phyloP scores from a whole-genome alignment of 768 basidiomycete species.

The Cyathus striatus region DNA sequence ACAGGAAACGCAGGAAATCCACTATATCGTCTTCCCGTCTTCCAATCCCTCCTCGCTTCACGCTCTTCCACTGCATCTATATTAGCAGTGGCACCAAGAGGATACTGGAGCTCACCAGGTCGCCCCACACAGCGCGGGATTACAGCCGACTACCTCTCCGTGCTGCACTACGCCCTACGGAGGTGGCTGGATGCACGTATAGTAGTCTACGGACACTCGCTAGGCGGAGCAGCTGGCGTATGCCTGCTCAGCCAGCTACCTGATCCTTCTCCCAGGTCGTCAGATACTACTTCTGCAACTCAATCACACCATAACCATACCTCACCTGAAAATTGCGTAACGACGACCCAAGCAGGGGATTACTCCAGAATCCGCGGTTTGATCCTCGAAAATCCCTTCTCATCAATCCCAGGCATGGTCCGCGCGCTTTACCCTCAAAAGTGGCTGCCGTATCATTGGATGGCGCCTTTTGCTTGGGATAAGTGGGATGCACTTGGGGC shows the following conservation, averaged over 20 bases:
- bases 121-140: constrained; percentile 33
- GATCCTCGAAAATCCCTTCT: constrained; percentile 46
- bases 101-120: constrained; percentile 42
- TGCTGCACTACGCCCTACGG: constrained; percentile 22
- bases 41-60: constrained; percentile 23
- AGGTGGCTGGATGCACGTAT: constrained; percentile 26
- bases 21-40: constrained; percentile 37
- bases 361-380: constrained; percentile 23
- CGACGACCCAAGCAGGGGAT: background rate
- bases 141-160: constrained; percentile 31
- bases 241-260: constrained; percentile 26
- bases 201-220: constrained; percentile 42
- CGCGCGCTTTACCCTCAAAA: constrained; percentile 38
- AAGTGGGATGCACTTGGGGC: constrained; percentile 38
- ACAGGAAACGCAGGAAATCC: constrained; percentile 52
- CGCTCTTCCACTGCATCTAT: constrained; percentile 4
- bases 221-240: constrained; percentile 39
- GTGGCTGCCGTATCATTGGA: constrained; percentile 46
- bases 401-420: constrained; percentile 42
- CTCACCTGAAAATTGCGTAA: background rate
- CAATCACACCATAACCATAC: background rate
- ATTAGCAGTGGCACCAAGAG: constrained; percentile 40
- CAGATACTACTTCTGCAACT: background rate
- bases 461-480: constrained; percentile 38
- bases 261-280: background rate